Conservation (phyloP, 2,329 filamentous ascomycete genomes). For the Colletotrichum chrysophilum region DNA sequence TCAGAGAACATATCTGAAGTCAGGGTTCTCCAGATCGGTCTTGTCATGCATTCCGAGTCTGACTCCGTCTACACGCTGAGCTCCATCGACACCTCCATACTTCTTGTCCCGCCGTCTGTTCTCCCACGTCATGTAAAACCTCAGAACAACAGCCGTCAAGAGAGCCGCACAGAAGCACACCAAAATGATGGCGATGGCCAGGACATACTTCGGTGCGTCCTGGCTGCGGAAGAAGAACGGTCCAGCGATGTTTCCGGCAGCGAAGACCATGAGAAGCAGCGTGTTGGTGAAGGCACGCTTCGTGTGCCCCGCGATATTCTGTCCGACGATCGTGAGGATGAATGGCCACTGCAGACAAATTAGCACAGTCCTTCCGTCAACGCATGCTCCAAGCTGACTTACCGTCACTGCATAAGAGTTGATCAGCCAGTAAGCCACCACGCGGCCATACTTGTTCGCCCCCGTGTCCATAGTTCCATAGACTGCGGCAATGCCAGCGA, state of each 20-base stretch:
- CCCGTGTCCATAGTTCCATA: neutral
- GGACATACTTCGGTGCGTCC: conserved; percentile 26
- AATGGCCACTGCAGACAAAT: neutral
- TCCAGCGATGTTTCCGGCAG: conserved; percentile 24
- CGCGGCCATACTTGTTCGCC: neutral
- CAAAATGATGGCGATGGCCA: conserved; percentile 28
- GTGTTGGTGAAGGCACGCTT: conserved; percentile 24
- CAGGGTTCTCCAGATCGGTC: conserved; percentile 29
- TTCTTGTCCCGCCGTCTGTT: neutral
- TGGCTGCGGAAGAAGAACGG: conserved; percentile 28
- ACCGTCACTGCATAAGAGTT: neutral
- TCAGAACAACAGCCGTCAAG: neutral
- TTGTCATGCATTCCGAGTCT: conserved; percentile 29
- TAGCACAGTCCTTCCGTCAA: neutral
- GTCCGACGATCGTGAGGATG: neutral
- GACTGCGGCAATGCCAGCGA: neutral
- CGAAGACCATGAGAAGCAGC: conserved; percentile 24
- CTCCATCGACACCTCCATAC: neutral
- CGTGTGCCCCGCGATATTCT: conserved; percentile 1
- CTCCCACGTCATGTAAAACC: neutral
- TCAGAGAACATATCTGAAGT: conserved; percentile 28
- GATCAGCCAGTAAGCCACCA: neutral
- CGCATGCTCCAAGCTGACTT: neutral
- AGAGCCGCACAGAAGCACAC: neutral
- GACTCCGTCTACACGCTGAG: conserved; percentile 20